Base-by-base conservation (phyloP, 1,284 basidiomycete species). In the Abortiporus biennis region DNA sequence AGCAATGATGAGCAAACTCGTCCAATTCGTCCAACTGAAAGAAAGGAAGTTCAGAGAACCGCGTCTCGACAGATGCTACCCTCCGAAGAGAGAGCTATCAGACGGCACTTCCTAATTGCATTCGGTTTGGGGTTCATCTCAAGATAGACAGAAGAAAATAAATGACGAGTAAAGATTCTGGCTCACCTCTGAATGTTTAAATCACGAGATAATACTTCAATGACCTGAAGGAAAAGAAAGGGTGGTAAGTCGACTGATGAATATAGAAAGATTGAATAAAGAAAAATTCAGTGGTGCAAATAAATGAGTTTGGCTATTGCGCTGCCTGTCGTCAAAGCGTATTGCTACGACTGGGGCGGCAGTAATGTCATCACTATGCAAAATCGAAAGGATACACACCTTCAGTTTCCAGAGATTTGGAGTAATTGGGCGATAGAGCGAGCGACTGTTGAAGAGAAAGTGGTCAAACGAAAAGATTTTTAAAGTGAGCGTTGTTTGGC, bases 81-180 rank as follows among this genome's bases (percentile, higher is more conserved):
- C 49, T 42, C 52, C 53, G 45, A 50, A 48, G 51, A 46, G 45
- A 51, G 45, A 32, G 53, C 57, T 58, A 38, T 59, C 58, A 59
- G 58, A 61, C 58, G 58, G 58, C 58, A 61, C 58, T 61, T 61
- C 58, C 58, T 61, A 60, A 59, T 59, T 59, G 58, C 57, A 49
- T 57, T 58, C 57, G 58, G 58, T 61, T 50, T n/a, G n/a, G 46
- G 44, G 46, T 55, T 61, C 57, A 58, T 58, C 56, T 48, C 43
- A 27, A 40, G 19, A 13, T 1, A 19, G 6, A 11, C 9, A 30
- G 6, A 30, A 11, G 3, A 40, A 13, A 2, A 13, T 16, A 8
- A 46, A 47, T 48, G 43, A 50, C 48, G 4, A 32, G 30, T 22
- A 12, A 19, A 25, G 24, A 16, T 24, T 9, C 23, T 17, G 40